Percentiles rank a stretch among this genome's conserved stretches.
These are phyloP conservation scores for Nemania serpens DNA, from an alignment of 2,329 filamentous ascomycete genomes.

Conservation along the genomic window DNA sequence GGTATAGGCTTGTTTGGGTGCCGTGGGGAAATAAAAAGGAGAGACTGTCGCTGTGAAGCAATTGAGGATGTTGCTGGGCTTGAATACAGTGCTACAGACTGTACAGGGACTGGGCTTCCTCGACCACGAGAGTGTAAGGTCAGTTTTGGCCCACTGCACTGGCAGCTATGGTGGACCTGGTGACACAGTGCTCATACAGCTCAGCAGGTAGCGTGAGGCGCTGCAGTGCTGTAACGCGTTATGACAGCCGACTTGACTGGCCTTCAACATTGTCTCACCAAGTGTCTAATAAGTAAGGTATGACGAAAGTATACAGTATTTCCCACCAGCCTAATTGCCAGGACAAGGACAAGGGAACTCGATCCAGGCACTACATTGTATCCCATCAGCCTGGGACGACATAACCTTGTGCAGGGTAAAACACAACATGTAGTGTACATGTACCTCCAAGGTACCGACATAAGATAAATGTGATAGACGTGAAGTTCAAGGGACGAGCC, in stretches of 20 bases:
- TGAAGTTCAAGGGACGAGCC: too few relatives aligned
- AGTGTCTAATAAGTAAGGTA: background rate
- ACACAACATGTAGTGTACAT: too few relatives aligned
- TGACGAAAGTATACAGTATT: background rate
- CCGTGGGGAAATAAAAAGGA: background rate
- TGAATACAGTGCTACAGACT: background rate
- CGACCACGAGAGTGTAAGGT: too few relatives aligned
- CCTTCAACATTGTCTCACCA: background rate
- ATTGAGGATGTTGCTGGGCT: background rate
- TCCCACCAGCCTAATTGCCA: background rate
- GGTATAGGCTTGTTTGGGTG: too few relatives aligned
- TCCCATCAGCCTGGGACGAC: constrained; percentile 4
- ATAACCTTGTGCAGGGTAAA: background rate
- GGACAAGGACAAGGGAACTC: background rate
- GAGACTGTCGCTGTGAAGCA: background rate
- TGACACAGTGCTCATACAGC: too few relatives aligned
- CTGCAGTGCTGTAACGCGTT: too few relatives aligned
- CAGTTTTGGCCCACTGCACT: too few relatives aligned
- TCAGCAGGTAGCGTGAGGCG: too few relatives aligned
- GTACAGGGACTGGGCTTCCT: background rate
- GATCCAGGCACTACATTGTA: background rate
- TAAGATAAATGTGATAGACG: too few relatives aligned
- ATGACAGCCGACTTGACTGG: background rate
- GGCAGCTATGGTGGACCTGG: too few relatives aligned
- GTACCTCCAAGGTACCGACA: too few relatives aligned